Percentiles rank a stretch among this genome's conserved stretches.
These are phyloP conservation scores for Ustilago sp. DNA, from an alignment of 1,284 basidiomycete genomes.

Conservation along the genomic window DNA sequence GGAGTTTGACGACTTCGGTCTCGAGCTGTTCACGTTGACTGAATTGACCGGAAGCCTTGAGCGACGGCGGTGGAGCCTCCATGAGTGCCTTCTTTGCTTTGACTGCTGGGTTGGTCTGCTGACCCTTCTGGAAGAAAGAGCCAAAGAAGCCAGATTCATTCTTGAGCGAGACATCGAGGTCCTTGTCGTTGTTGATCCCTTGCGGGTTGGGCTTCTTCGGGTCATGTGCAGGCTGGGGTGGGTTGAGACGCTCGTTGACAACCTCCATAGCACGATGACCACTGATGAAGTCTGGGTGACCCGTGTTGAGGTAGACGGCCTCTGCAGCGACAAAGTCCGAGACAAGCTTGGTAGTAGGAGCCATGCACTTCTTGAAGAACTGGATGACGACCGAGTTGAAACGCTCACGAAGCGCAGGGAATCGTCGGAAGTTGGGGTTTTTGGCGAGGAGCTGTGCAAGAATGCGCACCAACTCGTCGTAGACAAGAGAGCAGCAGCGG, in stretches of 20 bases:
- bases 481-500: conserved; percentile 96
- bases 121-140: conserved; percentile 85
- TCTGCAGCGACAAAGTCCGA: conserved; percentile 96
- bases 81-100: conserved; percentile 79
- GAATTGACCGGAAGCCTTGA: conserved; percentile 90
- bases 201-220: conserved; percentile 70
- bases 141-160: conserved; percentile 90
- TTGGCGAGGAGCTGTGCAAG: conserved; percentile 97
- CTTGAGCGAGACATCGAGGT: conserved; percentile 88
- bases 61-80: conserved; percentile 87
- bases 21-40: conserved; percentile 97
- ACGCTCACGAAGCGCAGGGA: conserved; percentile 91
- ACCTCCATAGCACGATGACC: conserved; percentile 96
- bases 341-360: conserved; percentile 95
- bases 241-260: conserved; percentile 82
- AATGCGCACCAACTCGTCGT: conserved; percentile 99
- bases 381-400: conserved; percentile 96
- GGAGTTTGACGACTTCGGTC: conserved; percentile 94
- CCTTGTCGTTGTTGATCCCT: conserved; percentile 88
- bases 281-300: conserved; percentile 89
- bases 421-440: conserved; percentile 89
- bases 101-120: conserved; percentile 72
- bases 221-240: conserved; percentile 66
- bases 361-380: conserved; percentile 90
- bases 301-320: conserved; percentile 98